Percentiles rank a stretch among this genome's conserved stretches.
These are phyloP conservation scores for Tricholoma flavovirens DNA, from an alignment of 768 basidiomycete species.

Conservation along the genomic window DNA sequence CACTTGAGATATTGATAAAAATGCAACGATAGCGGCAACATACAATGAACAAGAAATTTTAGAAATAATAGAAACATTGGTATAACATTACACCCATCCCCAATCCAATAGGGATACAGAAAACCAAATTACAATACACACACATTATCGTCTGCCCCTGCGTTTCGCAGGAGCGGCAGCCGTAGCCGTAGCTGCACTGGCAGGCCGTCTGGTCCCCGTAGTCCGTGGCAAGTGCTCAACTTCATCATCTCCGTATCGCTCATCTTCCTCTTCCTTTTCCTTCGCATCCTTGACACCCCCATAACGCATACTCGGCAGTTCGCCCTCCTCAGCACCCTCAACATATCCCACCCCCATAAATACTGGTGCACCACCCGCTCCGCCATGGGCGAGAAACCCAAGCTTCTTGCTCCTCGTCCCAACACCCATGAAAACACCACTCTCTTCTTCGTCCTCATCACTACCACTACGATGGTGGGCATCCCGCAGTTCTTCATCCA, in stretches of 20 bases:
- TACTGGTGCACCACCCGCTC: conserved; percentile 65
- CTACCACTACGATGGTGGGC: conserved; percentile 17
- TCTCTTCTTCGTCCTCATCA: conserved; percentile 41
- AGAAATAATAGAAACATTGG: background rate
- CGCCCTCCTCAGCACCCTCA: conserved; percentile 41
- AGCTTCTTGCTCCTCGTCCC: conserved; percentile 47
- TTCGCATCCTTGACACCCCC: background rate
- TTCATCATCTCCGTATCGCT: conserved; percentile 2
- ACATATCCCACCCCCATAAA: conserved; percentile 68
- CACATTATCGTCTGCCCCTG: background rate
- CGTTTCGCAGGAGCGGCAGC: background rate
- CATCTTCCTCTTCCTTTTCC: background rate
- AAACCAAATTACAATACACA: background rate
- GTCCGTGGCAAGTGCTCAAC: conserved; percentile 13
- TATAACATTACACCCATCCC: background rate
- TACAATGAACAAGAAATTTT: background rate
- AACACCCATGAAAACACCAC: conserved; percentile 44
- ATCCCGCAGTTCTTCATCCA: conserved; percentile 61
- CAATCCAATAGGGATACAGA: background rate
- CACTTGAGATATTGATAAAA: too few species aligned
- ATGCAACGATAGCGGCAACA: background rate
- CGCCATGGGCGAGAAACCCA: conserved; percentile 71
- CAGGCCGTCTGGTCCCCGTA: background rate
- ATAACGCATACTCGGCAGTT: conserved; percentile 1
- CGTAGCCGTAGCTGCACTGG: background rate